phyloP scores from a whole-genome alignment of 352 stramenopile genomes.

The Blastocystis sp. region DNA sequence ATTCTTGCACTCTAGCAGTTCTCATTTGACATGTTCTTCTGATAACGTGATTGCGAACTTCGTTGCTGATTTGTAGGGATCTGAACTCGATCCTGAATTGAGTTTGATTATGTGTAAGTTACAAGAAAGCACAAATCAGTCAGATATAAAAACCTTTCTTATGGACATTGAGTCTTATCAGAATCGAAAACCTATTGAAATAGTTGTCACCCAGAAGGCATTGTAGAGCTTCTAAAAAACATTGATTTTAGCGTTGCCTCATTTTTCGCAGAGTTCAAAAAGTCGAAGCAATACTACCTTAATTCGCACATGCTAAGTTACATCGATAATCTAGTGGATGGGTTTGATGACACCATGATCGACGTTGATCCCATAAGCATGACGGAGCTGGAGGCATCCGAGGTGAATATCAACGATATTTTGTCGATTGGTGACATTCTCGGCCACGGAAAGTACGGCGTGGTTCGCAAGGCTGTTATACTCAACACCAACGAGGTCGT shows the following conservation, averaged over 20 bases:
- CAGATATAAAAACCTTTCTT: neutral
- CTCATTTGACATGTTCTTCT: neutral
- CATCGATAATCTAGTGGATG: conserved; percentile 1
- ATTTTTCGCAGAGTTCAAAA: conserved; percentile 47
- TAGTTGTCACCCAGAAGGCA: conserved; percentile 15
- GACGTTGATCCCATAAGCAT: conserved; percentile 11
- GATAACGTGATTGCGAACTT: neutral
- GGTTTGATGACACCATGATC: neutral
- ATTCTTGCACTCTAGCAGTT: neutral
- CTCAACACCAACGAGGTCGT: conserved; percentile 72
- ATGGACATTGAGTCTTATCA: conserved; percentile 42
- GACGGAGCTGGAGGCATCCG: neutral
- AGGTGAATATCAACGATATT: neutral
- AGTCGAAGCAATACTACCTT: neutral
- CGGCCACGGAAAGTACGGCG: conserved; percentile 37
- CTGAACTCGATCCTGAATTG: conserved; percentile 7
- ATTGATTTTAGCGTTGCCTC: neutral
- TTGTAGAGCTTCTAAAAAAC: neutral
- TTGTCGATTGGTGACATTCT: neutral
- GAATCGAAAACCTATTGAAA: neutral
- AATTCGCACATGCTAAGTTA: neutral
- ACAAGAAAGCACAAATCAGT: neutral
- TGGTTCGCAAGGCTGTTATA: neutral
- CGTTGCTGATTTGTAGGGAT: neutral
- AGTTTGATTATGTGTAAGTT: conserved; percentile 32